Conservation (phyloP, 2,329 filamentous ascomycete species). For the Graphilbum ipis-grandicollis region DNA sequence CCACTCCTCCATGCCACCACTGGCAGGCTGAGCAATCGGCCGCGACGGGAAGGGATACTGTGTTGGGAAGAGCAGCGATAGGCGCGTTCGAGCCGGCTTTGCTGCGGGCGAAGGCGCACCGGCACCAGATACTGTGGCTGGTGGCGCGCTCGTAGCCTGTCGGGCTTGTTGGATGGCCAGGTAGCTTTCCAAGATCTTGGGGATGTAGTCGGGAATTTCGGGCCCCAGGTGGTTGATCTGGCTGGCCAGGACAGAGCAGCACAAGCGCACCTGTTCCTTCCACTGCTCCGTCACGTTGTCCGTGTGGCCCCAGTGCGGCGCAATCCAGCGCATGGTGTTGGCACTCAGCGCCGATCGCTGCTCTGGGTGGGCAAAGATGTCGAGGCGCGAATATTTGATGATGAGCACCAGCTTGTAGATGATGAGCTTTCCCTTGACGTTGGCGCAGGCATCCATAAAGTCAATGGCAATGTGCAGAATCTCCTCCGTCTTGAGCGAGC, state of each 20-base stretch:
- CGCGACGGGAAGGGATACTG: slow-evolving; percentile 77
- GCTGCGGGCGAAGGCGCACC: background rate
- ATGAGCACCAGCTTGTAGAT: slow-evolving; percentile 87
- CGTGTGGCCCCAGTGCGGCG: slow-evolving; percentile 76
- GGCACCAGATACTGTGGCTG: background rate
- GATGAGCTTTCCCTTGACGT: slow-evolving; percentile 78
- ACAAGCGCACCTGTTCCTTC: slow-evolving; percentile 82
- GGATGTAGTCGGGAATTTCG: slow-evolving; percentile 76
- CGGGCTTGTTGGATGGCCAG: slow-evolving; percentile 48
- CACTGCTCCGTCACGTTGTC: slow-evolving; percentile 66
- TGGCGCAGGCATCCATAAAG: slow-evolving; percentile 79
- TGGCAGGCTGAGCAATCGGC: slow-evolving; percentile 29
- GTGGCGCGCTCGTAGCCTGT: background rate
- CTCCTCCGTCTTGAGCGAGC: slow-evolving; percentile 62
- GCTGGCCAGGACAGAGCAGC: slow-evolving; percentile 80
- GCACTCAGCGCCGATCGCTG: slow-evolving; percentile 57
- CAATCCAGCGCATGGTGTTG: slow-evolving; percentile 80
- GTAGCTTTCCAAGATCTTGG: slow-evolving; percentile 83
- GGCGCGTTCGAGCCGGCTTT: slow-evolving; percentile 36
- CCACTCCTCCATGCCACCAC: slow-evolving; percentile 14
- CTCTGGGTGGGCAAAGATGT: slow-evolving; percentile 64
- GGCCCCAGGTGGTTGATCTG: slow-evolving; percentile 64
- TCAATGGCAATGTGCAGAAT: slow-evolving; percentile 82
- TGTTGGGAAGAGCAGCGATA: slow-evolving; percentile 81
- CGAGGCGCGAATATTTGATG: slow-evolving; percentile 72